Evolutionary conservation across 345 rosid genomes (phyloP).

Genomic region (Laguncularia racemosa): DNA sequence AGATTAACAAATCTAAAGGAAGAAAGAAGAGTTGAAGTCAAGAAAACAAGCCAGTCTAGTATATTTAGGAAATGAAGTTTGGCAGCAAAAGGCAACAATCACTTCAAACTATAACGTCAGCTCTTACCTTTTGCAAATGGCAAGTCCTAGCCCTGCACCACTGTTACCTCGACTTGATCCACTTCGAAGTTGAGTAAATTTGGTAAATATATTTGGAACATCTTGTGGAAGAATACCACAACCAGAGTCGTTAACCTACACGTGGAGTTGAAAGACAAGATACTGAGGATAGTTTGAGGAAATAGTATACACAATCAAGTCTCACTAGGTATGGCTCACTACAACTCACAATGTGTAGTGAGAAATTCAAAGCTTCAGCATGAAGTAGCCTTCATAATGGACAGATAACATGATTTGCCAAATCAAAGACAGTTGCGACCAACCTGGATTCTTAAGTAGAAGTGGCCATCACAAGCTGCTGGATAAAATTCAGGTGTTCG

Average conservation of each 20-base stretch:
- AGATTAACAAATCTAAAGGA: slow-evolving; percentile 65
- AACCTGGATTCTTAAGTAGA: slow-evolving; percentile 81
- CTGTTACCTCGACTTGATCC: slow-evolving; percentile 38
- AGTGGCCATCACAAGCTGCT: slow-evolving; percentile 47
- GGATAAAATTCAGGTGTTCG: slow-evolving; percentile 61
- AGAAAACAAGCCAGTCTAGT: not conserved
- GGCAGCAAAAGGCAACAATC: not conserved
- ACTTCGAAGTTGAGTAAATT: slow-evolving; percentile 48
- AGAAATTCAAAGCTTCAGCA: not conserved
- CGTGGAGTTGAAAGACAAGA: not conserved
- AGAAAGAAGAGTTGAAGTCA: not conserved
- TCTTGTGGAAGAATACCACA: slow-evolving; percentile 79
- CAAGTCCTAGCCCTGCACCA: slow-evolving; percentile 87
- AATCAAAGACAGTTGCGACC: not conserved
- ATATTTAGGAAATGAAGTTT: slow-evolving; percentile 10
- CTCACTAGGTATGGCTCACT: no score
- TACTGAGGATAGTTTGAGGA: no score
- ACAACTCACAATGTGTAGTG: not conserved
- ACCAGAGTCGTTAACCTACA: slow-evolving; percentile 85
- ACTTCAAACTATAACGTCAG: not conserved
- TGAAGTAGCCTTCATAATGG: no score
- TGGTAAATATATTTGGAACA: slow-evolving; percentile 54
- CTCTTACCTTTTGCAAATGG: slow-evolving; percentile 75
- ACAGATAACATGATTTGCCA: not conserved
- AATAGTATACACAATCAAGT: no score